These are phyloP conservation scores for Croton laevigatus DNA, from an alignment of 441 rosid species.

Conservation along the genomic window DNA sequence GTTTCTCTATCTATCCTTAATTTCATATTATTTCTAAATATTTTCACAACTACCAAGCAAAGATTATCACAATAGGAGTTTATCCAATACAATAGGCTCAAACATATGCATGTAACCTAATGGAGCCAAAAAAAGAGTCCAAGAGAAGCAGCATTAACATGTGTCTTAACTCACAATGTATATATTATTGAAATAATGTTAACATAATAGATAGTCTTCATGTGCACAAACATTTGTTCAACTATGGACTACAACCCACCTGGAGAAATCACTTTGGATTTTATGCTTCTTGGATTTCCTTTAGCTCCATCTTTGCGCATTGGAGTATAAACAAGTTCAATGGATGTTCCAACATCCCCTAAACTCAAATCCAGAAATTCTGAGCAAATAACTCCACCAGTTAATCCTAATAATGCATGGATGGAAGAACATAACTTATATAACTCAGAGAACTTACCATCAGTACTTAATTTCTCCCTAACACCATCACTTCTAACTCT, in stretches of 20 bases:
- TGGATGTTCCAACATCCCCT: slow-evolving; percentile 73
- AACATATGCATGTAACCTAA: neutral
- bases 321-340: slow-evolving; percentile 87
- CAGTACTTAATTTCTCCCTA: slow-evolving; percentile 61
- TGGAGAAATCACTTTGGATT: slow-evolving; percentile 65
- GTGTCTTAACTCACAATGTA: neutral
- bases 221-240: neutral
- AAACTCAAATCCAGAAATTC: slow-evolving; percentile 84
- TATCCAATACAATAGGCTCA: slow-evolving; percentile 3
- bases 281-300: slow-evolving; percentile 67
- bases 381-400: slow-evolving; percentile 33
- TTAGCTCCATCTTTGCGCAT: slow-evolving; percentile 77
- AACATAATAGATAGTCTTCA: neutral
- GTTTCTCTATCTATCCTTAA: too few relatives aligned
- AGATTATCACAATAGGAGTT: neutral
- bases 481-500: slow-evolving; percentile 66
- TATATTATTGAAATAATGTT: neutral
- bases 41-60: neutral
- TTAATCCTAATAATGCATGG: slow-evolving; percentile 17
- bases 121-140: neutral
- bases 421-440: neutral
- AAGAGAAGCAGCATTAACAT: neutral
- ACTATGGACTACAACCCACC: slow-evolving; percentile 47
- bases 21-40: too few relatives aligned
- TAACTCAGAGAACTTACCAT: slow-evolving; percentile 49